Evolutionary conservation across 805 yeast species (phyloP).

Genomic region (Candida corydali): DNA sequence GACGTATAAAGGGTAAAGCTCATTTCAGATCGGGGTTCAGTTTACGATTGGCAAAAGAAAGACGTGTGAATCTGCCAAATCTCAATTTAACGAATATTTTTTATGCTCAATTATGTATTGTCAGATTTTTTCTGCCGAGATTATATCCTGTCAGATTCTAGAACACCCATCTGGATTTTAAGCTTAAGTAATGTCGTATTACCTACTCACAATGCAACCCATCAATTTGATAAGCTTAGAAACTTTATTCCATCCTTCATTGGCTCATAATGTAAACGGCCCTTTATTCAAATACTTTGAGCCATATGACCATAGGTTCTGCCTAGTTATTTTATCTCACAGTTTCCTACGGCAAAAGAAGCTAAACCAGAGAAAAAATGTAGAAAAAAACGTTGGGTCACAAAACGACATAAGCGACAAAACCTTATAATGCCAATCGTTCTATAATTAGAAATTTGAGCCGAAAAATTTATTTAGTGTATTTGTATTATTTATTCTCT

Average conservation of each 20-base stretch:
- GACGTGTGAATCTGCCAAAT: not conserved
- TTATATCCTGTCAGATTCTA: not conserved
- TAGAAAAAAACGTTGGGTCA: constrained; percentile 4
- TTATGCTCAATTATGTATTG: not conserved
- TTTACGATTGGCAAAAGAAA: too few relatives aligned
- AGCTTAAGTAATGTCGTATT: too few relatives aligned
- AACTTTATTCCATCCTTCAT: not conserved
- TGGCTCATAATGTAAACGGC: not conserved
- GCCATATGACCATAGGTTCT: not conserved
- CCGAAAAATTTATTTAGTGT: not conserved
- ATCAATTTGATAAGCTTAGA: not conserved
- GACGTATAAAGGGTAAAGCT: too few relatives aligned
- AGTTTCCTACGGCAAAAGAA: not conserved
- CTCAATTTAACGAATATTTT: not conserved
- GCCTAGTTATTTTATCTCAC: not conserved
- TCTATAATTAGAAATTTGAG: not conserved
- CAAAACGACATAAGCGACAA: not conserved
- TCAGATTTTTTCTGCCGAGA: not conserved
- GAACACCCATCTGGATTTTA: too few relatives aligned
- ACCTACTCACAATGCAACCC: too few relatives aligned
- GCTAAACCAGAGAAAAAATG: too few relatives aligned
- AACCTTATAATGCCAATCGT: not conserved
- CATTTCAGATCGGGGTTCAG: too few relatives aligned
- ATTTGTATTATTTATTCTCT: not conserved
- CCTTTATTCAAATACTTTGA: not conserved